Base-by-base conservation (phyloP, 2,329 filamentous ascomycete species). In the Epichloe uncinata region DNA sequence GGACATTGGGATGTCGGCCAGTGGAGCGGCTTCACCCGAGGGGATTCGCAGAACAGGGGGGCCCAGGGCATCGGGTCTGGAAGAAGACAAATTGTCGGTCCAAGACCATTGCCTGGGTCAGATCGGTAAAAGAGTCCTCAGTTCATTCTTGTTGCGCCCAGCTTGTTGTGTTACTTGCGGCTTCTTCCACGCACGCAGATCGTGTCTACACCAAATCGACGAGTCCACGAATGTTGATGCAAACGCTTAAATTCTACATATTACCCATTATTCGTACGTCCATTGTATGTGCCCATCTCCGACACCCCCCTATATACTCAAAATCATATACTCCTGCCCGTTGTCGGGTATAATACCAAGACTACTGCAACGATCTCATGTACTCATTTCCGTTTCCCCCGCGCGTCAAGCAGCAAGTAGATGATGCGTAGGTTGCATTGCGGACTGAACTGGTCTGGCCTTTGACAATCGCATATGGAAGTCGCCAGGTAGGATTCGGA, bases 71-170 rank as follows among this genome's bases (percentile, higher is more conserved):
- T 84, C 52, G 84, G 86, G 40, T 80, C 82, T 1, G 82, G 82
- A 0, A 73, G 83, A 61, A 76, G 86, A 61, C 85, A 86, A 69
- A 89, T 91, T 64, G 81, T 87, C n/a, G 86, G 86, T 11, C 85
- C 85, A 0, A 72, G 85, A 61, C 84, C 85, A 45, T 70, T 84
- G 57, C 79, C 79, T 36, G 69, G 69, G 26, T 54, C 59, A 18
- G 60, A 61, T n/a, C 55, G 60, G 48, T 63, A 54, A 55, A 16
- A 13, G 30, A 33, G 30, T 30, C 30, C 3, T 30, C 8, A 4
- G 30, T 4, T 30, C 9, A 11, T 30, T 30, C 30, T 30, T 30
- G 30, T 30, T 11, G 30, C 3, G 30, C 30, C 30, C 30, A 30
- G 9, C 30, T 30, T 30, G 30, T 30, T 9, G 30, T 30, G 30